Base-by-base conservation (phyloP, 2,329 filamentous ascomycete species). In the Fusarium sarcochroum region DNA sequence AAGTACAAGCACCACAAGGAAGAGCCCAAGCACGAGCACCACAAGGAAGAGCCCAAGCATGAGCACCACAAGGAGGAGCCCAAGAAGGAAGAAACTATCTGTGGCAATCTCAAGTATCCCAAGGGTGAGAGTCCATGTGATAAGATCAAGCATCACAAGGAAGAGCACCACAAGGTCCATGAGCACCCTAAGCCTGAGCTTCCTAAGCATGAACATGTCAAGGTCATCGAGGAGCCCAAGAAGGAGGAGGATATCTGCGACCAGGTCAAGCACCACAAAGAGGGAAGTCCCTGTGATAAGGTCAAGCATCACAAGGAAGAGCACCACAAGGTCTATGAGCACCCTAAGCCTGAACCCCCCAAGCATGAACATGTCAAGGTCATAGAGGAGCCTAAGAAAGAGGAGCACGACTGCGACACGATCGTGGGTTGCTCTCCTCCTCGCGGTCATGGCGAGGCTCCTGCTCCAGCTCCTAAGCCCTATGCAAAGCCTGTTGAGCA, bases 381-480 rank as follows among this genome's bases (percentile, higher is more conserved):
- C 18, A 17, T 17, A 17, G 38, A 20, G n/a, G 17, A 58, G 32
- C 44, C 53, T 35, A 58, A 64, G 59, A 61, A 65, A 50, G 37
- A 64, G 32, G 55, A 66, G 25, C 17, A 63, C 5, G 58, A 68
- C 20, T 68, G 64, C 41, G 41, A 61, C 13, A 66, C 54, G 42
- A 38, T 49, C 56, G 42, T 46, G 35, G 42, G 17, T 20, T 55
- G 50, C 21, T 32, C 49, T 2, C 35, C 14, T 30, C 38, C 44
- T 15, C 52, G 41, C 6, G 51, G 32, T 8, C 27, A 53, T 25
- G 48, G 41, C 49, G 32, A 53, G n/a, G 56, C 40, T 32, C 51
- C 45, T 7, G 51, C 21, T 23, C 37, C 48, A n/a, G 23, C 20
- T 20, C 48, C 48, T n/a, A 35, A n/a, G 21, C 48, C 48, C 11